Evolutionary conservation across 495 filamentous ascomycete genomes (phyloP), one percentile per base, ranked within the genome.

Genomic region (Schizothecium vesticola): DNA sequence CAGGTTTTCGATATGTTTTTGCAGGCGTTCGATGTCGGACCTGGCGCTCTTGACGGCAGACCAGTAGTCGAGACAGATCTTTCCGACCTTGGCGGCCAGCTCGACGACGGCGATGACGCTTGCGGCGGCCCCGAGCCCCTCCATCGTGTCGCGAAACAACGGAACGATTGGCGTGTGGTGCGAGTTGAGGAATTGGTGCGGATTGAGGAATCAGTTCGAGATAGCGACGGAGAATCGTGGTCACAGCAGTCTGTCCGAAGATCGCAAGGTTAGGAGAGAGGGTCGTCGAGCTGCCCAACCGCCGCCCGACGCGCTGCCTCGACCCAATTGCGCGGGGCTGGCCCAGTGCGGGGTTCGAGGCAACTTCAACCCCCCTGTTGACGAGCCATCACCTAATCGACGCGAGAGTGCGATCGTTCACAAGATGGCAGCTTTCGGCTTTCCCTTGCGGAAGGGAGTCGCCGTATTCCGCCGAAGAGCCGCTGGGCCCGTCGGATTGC

Each of bases 21-120:
- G 68, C 22, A 83, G 68, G 36, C 69, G 64, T 11, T 72, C 62
- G 71, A 81, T 79, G 59, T 83, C 77, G 28, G 76, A 43, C 69
- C 61, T 72, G 57, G 79, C 76, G 69, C n/a, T n/a, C n/a, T n/a
- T n/a, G n/a, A n/a, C n/a, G n/a, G n/a, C n/a, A n/a, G n/a, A n/a
- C n/a, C n/a, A 66, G 67, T 81, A 80, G 24, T 71, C 61, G 22
- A 71, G 69, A 68, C 76, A 81, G 19, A 80, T 63, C 21, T 68
- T 63, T 2, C 65, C 64, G 60, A 81, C 67, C 65, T 72, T 73
- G 22, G 70, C 69, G 22, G 78, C 71, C 28, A 79, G 67, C 33
- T 80, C 73, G 63, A 82, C 69, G 12, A 81, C 73, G 19, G 75
- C 75, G 60, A 80, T 77, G 62, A 76, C 71, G 71, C 76, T 79